A percentile compares a stretch with the other conserved stretches of the same genome.
Evolutionary conservation across 495 filamentous ascomycete genomes (phyloP).

Genomic region (Aspergillus sclerotiicarbonarius): DNA sequence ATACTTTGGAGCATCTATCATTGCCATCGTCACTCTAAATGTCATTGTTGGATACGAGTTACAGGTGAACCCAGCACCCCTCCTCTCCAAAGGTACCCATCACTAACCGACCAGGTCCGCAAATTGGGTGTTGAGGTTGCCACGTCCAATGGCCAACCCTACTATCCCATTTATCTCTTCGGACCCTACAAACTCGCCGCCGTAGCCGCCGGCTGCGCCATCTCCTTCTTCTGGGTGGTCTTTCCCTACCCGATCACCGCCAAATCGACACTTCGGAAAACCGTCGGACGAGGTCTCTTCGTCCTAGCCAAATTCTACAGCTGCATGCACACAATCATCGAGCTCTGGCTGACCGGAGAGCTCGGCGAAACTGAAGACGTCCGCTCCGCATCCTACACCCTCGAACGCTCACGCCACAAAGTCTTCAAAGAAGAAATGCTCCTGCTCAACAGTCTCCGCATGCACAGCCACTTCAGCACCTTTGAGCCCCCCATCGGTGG

Average conservation of each 20-base stretch:
- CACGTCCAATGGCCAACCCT: slow-evolving; percentile 62
- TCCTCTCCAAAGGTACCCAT: neutral
- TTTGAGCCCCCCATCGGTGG: slow-evolving; percentile 39
- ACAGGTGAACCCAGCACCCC: slow-evolving; percentile 47
- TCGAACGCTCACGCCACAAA: slow-evolving; percentile 24
- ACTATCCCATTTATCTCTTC: slow-evolving; percentile 65
- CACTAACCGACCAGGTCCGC: slow-evolving; percentile 38
- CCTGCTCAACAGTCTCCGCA: slow-evolving; percentile 30
- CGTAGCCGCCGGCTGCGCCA: slow-evolving; percentile 63
- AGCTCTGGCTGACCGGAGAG: slow-evolving; percentile 53
- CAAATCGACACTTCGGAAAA: slow-evolving; percentile 62
- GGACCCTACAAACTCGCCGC: slow-evolving; percentile 69
- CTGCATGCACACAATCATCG: slow-evolving; percentile 64
- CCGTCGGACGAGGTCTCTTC: slow-evolving; percentile 64
- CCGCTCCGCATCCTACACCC: slow-evolving; percentile 19
- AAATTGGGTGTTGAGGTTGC: slow-evolving; percentile 59
- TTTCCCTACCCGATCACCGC: slow-evolving; percentile 73
- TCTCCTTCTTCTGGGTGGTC: slow-evolving; percentile 77
- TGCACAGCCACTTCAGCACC: slow-evolving; percentile 34
- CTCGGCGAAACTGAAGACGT: slow-evolving; percentile 51
- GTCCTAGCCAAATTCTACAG: slow-evolving; percentile 71
- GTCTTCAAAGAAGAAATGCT: slow-evolving; percentile 37
- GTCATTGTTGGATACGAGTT: slow-evolving; percentile 74
- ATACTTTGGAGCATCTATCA: slow-evolving; percentile 58
- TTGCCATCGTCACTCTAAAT: slow-evolving; percentile 63